Percentiles rank a stretch among this genome's conserved stretches.
Evolutionary conservation across 345 rosid genomes (phyloP).

Genomic region (Eucalyptus microcorys): DNA sequence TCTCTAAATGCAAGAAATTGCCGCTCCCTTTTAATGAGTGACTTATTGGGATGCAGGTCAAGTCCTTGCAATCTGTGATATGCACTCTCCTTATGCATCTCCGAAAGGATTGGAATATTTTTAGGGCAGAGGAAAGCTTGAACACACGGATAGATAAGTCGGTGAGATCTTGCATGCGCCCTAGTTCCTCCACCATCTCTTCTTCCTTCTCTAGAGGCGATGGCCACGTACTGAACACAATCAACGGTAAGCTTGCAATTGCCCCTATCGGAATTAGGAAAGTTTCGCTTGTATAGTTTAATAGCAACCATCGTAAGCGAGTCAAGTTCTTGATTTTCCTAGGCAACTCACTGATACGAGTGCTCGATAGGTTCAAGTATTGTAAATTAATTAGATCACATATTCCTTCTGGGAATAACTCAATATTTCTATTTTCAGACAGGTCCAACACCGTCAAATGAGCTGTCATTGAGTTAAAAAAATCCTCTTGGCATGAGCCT

Average conservation of each 20-base stretch:
- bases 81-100: background rate
- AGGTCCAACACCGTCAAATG: background rate
- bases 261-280: background rate
- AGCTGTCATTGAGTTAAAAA: background rate
- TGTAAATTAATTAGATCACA: too few species aligned
- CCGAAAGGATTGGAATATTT: background rate
- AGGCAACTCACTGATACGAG: background rate
- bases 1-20: too few species aligned
- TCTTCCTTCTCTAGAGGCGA: background rate
- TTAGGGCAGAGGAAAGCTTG: background rate
- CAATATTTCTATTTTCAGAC: accelerated
- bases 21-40: accelerated
- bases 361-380: background rate
- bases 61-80: accelerated
- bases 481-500: background rate
- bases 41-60: background rate
- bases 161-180: background rate
- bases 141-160: background rate
- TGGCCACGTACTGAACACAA: background rate
- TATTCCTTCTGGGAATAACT: background rate
- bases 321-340: background rate
- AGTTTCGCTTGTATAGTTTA: accelerated
- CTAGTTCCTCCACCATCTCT: background rate
- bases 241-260: background rate
- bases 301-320: background rate